Percentiles rank a stretch among this genome's conserved stretches.
Conservation (phyloP, 805 yeast species). For the Torulaspora delbrueckii region DNA sequence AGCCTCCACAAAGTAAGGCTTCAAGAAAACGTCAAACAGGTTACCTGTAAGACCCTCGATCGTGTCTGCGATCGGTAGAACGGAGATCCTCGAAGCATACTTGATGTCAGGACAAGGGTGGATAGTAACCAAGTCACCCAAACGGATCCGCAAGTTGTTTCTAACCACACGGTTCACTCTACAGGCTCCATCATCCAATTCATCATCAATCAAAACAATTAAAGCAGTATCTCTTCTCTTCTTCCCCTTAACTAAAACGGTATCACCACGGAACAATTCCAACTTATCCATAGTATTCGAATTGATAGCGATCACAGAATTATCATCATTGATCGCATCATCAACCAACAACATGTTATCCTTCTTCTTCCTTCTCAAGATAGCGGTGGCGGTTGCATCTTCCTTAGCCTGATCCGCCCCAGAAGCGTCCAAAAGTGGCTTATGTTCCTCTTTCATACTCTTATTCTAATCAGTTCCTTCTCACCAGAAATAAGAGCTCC, state of each 20-base stretch:
- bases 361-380: conserved; percentile 95
- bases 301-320: conserved; percentile 92
- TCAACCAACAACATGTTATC: conserved; percentile 92
- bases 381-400: conserved; percentile 91
- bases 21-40: conserved; percentile 88
- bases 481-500: not conserved
- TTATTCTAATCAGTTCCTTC: not conserved
- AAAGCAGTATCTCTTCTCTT: conserved; percentile 96
- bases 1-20: conserved; percentile 98
- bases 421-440: conserved; percentile 56
- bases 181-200: conserved; percentile 91
- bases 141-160: conserved; percentile 86
- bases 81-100: conserved; percentile 91
- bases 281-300: conserved; percentile 92
- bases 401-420: conserved; percentile 57
- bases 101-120: conserved; percentile 98
- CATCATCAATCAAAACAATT: conserved; percentile 94
- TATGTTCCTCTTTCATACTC: conserved; percentile 36
- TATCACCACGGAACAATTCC: conserved; percentile 95
- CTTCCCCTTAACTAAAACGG: conserved; percentile 95
- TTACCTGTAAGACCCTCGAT: conserved; percentile 98
- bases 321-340: conserved; percentile 95
- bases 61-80: conserved; percentile 95
- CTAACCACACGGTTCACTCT: conserved; percentile 94
- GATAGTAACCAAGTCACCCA: conserved; percentile 86